phyloP scores from a whole-genome alignment of 1,139 yeast species.

The Candida dubliniensis region DNA sequence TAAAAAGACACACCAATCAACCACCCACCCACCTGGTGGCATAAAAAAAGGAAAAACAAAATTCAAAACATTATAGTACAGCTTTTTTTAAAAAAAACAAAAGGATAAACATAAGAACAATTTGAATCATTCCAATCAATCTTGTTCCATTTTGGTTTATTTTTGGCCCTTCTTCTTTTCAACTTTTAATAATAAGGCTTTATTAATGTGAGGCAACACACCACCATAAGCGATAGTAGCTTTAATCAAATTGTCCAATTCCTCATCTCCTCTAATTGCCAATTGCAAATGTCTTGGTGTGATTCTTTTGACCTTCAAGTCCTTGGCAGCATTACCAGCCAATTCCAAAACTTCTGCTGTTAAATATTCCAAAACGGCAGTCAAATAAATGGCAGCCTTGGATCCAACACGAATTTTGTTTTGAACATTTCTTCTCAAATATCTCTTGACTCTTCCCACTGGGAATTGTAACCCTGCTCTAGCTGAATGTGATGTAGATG shows the following conservation, averaged over 20 bases:
- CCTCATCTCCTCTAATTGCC: conserved; percentile 99
- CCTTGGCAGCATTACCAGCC: conserved; percentile 99
- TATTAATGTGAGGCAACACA: conserved; percentile 96
- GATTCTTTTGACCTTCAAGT: conserved; percentile 96
- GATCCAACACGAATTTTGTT: conserved; percentile 96
- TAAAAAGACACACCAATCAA: conserved; percentile 9
- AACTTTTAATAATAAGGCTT: conserved; percentile 88
- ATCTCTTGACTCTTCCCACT: conserved; percentile 97
- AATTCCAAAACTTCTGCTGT: conserved; percentile 98
- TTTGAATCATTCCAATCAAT: neutral
- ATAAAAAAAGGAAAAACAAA: conserved; percentile 1
- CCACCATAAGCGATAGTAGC: conserved; percentile 99
- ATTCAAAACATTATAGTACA: neutral
- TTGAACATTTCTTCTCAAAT: conserved; percentile 87
- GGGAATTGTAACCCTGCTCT: conserved; percentile 98
- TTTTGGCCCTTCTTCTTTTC: conserved; percentile 71
- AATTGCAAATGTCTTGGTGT: conserved; percentile 98
- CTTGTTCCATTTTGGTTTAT: conserved; percentile 15
- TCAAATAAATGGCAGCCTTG: conserved; percentile 93
- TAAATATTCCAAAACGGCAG: conserved; percentile 95
- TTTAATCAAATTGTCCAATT: conserved; percentile 89
- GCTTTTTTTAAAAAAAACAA: no score
- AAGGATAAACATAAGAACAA: no score
- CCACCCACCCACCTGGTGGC: conserved; percentile 16
- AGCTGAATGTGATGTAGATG: conserved; percentile 85